Evolutionary conservation across 139 green algal species (phyloP), one percentile per base, ranked within the genome.

Genomic region (Ostreobium quekettii): DNA sequence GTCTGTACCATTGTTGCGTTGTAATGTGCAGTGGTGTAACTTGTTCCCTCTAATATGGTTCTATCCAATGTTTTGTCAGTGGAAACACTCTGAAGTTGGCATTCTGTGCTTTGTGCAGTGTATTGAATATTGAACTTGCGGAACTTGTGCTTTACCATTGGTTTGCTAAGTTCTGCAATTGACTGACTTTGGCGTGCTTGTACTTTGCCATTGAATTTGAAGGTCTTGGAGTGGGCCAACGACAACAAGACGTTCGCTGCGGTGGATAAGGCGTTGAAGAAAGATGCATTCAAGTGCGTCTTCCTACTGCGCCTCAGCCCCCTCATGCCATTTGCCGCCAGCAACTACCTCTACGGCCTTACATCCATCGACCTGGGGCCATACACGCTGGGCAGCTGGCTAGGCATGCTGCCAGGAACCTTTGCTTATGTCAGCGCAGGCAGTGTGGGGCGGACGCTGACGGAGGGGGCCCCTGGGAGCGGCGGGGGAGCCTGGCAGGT

Each of bases 391-490:
- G 93, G 80, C 42, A 83, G 67, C 49, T 95, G 82, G 71, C 56
- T 96, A 1, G 93, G 92, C 32, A 97, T 97, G 91, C 82, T 98
- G 30, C 93, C 93, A 4, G 93, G 89, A 31, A 97, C 92, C 0
- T 86, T 92, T 33, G 87, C 87, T 0, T 97, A 94, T 59, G 89
- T 97, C 1, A 75, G 70, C 24, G 82, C 85, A 2, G 85, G 85
- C 3, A 56, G 42, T 29, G 61, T 68, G 32, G 61, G 61, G 30
- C 61, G 61, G 4, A 15, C 24, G 7, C 15, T 65, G 58, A 46
- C 47, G 5, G 22, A 37, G 6, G 58, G 58, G 47, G 24, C 22
- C n/a, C n/a, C n/a, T n/a, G n/a, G n/a, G n/a, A n/a, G n/a, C n/a
- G n/a, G n/a, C n/a, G n/a, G n/a, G n/a, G n/a, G n/a, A n/a, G n/a